Evolutionary conservation across 208 protist genomes (phyloP), one percentile per base, ranked within the genome.

Genomic region (Leishmania martiniquensis): DNA sequence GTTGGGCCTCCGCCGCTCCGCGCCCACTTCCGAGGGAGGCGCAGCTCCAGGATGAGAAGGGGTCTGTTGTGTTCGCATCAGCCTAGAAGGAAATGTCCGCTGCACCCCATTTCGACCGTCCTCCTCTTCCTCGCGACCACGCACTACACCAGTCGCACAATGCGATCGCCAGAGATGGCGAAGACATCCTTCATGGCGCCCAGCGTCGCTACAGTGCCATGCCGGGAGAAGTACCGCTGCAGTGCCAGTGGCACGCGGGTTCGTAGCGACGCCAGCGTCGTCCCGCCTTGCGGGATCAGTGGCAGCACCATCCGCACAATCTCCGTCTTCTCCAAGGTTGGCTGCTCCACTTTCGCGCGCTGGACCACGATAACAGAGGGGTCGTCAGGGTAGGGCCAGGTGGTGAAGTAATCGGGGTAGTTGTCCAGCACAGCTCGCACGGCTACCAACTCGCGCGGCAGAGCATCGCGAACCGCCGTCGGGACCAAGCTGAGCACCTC

Each of bases 351-450:
- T 76, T 91, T 93, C 1, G 92, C 94, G 0, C 94, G 91, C 77
- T 93, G 87, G 54, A 97, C 85, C 9, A 97, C 84, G 0, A 84
- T 85, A 15, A 94, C 74, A n/a, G 77, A 75, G 34, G 86, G 68
- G 70, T 96, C 85, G 77, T 97, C 94, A 0, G 92, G 91, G 57
- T 92, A 96, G 55, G 76, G 81, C 92, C 94, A 97, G 15, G 83
- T 81, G 7, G 67, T 54, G 65, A 97, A 97, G 81, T 94, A 96
- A 25, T 94, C 88, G 15, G 84, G 85, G 83, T 91, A 94, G 20
- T 77, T 72, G 49, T 69, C 55, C 5, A 97, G 84, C 60, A 89
- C 72, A 47, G 83, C 66, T 15, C 78, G 69, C 42, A 97, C 78
- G 17, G 82, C 90, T 15, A 71, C 62, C 22, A 81, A 52, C 13